phyloP scores from a whole-genome alignment of 2,329 filamentous ascomycete species.

The Cryphonectria radicalis region DNA sequence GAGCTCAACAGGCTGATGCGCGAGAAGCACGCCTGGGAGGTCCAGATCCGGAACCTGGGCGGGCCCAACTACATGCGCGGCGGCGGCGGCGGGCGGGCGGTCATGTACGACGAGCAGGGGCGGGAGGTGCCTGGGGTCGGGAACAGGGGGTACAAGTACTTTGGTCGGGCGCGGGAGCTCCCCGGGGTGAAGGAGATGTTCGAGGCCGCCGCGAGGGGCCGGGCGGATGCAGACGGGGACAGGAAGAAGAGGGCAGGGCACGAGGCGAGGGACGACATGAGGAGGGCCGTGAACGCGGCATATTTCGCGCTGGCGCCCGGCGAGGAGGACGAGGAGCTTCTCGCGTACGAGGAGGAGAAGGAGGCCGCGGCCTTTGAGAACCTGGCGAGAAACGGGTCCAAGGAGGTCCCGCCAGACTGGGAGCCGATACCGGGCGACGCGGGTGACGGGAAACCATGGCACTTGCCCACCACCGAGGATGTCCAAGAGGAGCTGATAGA shows the following conservation, averaged over 20 bases:
- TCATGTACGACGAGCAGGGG: constrained; percentile 72
- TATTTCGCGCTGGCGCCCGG: constrained; percentile 96
- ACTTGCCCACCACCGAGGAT: constrained; percentile 82
- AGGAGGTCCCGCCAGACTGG: constrained; percentile 70
- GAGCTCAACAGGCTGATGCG: constrained; percentile 99
- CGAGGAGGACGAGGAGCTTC: constrained; percentile 82
- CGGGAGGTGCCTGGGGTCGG: constrained; percentile 73
- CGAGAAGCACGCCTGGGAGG: constrained; percentile 99
- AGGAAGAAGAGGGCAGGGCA: constrained; percentile 58
- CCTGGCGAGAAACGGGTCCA: constrained; percentile 56
- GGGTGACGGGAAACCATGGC: constrained; percentile 83
- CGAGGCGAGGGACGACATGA: constrained; percentile 70
- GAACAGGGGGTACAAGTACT: constrained; percentile 92
- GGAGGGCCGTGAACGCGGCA: constrained; percentile 82
- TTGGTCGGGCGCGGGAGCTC: constrained; percentile 85
- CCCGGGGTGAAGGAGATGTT: constrained; percentile 97
- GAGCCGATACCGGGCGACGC: constrained; percentile 83
- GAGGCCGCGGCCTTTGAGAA: constrained; percentile 80
- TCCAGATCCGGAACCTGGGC: constrained; percentile 93
- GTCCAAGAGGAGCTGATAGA: constrained; percentile 95
- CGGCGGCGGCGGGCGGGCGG: constrained; percentile 48
- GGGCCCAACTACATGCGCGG: constrained; percentile 92
- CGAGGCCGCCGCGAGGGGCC: constrained; percentile 70
- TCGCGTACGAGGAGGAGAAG: constrained; percentile 81
- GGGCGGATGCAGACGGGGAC: constrained; percentile 49